These are phyloP conservation scores for Carex parvula DNA, from an alignment of 176 grass and related monocot species.

Conservation along the genomic window DNA sequence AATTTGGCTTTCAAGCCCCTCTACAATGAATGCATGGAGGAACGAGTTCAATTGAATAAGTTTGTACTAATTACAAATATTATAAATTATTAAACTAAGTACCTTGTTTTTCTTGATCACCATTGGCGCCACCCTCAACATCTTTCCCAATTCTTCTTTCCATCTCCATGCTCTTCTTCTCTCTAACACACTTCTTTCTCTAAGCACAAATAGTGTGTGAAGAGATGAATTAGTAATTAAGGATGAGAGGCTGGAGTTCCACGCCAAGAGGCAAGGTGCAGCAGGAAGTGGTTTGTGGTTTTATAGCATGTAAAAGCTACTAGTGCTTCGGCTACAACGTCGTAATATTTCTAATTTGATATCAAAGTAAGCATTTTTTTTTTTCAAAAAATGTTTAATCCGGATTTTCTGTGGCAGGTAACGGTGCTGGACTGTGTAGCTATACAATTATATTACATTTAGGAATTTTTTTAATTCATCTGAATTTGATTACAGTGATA, in stretches of 20 bases:
- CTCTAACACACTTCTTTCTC: not conserved
- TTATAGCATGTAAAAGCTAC: conserved; percentile 22
- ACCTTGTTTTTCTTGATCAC: conserved; percentile 82
- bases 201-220: conserved; percentile 6
- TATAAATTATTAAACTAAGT: conserved; percentile 5
- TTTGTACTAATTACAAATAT: not conserved
- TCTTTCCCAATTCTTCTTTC: conserved; percentile 57
- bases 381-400: not conserved
- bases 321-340: not conserved
- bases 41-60: not conserved
- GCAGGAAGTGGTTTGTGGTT: not conserved
- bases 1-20: not conserved
- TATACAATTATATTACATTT: not conserved
- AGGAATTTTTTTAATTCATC: not conserved
- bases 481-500: too few species aligned
- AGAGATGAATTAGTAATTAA: not conserved
- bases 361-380: not conserved
- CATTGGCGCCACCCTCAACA: conserved; percentile 31
- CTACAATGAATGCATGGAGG: not conserved
- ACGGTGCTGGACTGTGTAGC: not conserved
- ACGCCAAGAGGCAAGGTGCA: not conserved
- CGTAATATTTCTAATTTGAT: not conserved
- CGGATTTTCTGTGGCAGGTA: not conserved
- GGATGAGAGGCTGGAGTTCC: not conserved
- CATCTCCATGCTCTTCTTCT: conserved; percentile 21